Percentiles rank a stretch among this genome's conserved stretches.
Conservation (phyloP, 179 eudicot genomes). For the Spinacia oleracea region DNA sequence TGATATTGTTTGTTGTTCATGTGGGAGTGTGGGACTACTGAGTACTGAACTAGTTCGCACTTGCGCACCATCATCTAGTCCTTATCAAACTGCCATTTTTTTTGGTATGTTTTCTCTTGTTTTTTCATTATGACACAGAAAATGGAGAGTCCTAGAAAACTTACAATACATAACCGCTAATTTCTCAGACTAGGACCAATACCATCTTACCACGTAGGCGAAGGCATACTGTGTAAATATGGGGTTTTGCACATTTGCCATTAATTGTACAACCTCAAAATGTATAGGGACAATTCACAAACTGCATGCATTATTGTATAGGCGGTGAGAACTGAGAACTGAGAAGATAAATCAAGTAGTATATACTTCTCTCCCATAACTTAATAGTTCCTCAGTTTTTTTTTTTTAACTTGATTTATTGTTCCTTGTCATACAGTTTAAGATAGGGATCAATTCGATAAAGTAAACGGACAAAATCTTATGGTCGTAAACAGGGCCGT, state of each 20-base stretch:
- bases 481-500: too few species aligned
- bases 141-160: background rate
- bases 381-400: background rate
- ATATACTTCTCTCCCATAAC: slow-evolving; percentile 24
- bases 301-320: slow-evolving; percentile 15
- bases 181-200: slow-evolving; percentile 16
- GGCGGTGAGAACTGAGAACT: slow-evolving; percentile 8
- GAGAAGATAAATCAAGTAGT: background rate
- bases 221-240: slow-evolving; percentile 5
- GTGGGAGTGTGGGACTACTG: too few species aligned
- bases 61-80: background rate
- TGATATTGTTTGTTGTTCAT: too few species aligned
- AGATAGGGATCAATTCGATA: too few species aligned
- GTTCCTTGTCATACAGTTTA: too few species aligned
- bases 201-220: slow-evolving; percentile 16
- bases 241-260: background rate
- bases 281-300: slow-evolving; percentile 4
- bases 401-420: too few species aligned
- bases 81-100: too few species aligned
- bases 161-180: slow-evolving; percentile 14
- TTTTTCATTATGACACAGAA: background rate
- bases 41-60: background rate
- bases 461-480: too few species aligned
- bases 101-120: background rate
- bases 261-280: background rate